Evolutionary conservation across 2,329 filamentous ascomycete genomes (phyloP), one percentile per base, ranked within the genome.

Genomic region (Gaeumannomyces tritici): DNA sequence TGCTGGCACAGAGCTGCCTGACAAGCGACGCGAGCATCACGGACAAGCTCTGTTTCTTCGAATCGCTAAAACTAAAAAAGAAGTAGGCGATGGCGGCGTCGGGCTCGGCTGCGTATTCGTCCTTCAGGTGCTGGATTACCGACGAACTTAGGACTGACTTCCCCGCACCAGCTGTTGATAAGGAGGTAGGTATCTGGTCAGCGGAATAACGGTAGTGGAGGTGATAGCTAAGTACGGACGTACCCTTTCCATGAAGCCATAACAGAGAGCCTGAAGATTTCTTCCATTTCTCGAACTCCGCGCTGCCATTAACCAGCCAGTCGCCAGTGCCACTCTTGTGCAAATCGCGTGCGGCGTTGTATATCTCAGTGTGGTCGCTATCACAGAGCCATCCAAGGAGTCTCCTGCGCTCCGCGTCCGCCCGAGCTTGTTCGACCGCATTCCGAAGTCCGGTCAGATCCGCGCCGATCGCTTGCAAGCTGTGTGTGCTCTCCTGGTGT

Each of bases 1-100:
- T 24, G 56, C 13, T 31, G 29, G 31, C 55, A 24, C 24, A 61
- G 24, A 55, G n/a, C 31, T 61, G 9, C 42, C 27, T 67, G 29
- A 68, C 63, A 8, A 70, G n/a, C 2, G 69, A 70, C 5, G 60
- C 60, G 9, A 69, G 61, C 63, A 69, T 67, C 47, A 18, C 62
- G 13, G 35, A 51, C 9, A 60, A 60, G 5, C 59, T 64, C 35
- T 66, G 68, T 21, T 66, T 69, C 21, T 62, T 33, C 12, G 18
- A 12, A 26, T 69, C 64, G 21, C 47, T 66, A 56, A 69, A 70
- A 42, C 63, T 67, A 47, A 68, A 69, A 59, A 67, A 70, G 61
- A 61, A 70, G 54, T 67, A 69, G 21, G 64, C 68, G 11, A 68
- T 9, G 2, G 64, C 65, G 7, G 33, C 57, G 26, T 55, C 54